phyloP scores from a whole-genome alignment of 305 asterid species.

The Nicotiana rustica region DNA sequence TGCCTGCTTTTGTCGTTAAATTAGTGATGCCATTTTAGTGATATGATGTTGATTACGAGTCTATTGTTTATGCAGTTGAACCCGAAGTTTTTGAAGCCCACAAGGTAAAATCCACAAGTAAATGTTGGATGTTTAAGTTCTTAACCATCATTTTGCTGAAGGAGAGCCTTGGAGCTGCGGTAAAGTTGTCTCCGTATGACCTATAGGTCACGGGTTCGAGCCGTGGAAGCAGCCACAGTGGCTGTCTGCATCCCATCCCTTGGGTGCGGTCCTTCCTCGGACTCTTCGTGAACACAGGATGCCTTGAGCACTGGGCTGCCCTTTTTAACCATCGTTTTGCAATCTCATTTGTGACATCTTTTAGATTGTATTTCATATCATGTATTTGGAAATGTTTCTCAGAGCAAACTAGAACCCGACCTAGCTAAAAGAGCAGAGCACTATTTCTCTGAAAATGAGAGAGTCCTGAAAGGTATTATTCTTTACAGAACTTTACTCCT shows the following conservation, averaged over 20 bases:
- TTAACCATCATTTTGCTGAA: conserved; percentile 22
- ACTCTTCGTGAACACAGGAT: too few relatives aligned
- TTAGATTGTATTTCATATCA: conserved; percentile 28
- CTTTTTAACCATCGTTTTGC: conserved; percentile 19
- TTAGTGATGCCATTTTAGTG: conserved; percentile 28
- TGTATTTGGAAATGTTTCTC: conserved; percentile 41
- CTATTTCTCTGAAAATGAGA: conserved; percentile 87
- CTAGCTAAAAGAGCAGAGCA: conserved; percentile 88
- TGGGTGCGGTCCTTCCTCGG: too few relatives aligned
- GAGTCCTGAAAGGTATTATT: conserved; percentile 72
- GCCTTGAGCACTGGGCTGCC: too few relatives aligned
- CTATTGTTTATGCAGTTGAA: conserved; percentile 65
- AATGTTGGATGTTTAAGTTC: background rate
- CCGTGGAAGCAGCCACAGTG: too few relatives aligned
- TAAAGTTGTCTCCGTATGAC: too few relatives aligned
- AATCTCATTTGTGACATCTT: background rate
- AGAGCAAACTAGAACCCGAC: conserved; percentile 64
- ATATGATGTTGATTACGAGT: conserved; percentile 36
- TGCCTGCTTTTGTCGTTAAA: conserved; percentile 38
- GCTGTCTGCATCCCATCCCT: too few relatives aligned
- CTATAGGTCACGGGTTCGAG: too few relatives aligned
- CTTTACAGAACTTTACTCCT: background rate
- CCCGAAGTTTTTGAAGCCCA: conserved; percentile 73
- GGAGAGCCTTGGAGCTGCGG: too few relatives aligned
- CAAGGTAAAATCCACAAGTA: conserved; percentile 58